Evolutionary conservation across 257 asterid genomes (phyloP), one percentile per base, ranked within the genome.

Genomic region (Dorcoceras hygrometricum): DNA sequence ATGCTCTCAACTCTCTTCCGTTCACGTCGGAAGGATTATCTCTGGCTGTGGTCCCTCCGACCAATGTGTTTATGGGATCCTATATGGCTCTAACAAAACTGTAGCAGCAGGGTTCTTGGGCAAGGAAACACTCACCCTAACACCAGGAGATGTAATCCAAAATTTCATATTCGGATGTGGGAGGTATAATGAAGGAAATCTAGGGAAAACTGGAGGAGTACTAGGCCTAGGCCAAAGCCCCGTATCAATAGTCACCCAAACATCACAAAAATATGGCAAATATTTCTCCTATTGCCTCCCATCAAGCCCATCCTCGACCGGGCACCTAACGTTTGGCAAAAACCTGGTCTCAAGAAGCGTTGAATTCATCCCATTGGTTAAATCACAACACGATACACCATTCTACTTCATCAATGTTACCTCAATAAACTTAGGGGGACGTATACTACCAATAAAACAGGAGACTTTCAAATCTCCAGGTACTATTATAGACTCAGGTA

Each of bases 251-350:
- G 82, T 89, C 0, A 84, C 95, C 10, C 98, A 89, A 73, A 87
- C 95, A 16, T 74, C 86, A 1, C 6, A 24, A 4, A 87, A 81
- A 9, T 87, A 82, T 9, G 88, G 87, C 1, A 81, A 76, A 57
- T 74, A 75, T 62, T 91, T 91, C 81, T 91, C 95, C 14, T 91
- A 91, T 27, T 87, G 95, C 77, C 86, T 89, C 29, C 95, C 95
- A 0, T 69, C 84, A 1, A 63, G 60, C 2, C 25, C 89, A 8
- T 80, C 87, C 57, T 74, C 88, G 4, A 74, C 82, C 6, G 95
- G 96, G 20, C 86, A 85, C 70, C 67, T 89, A 76, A 71, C 88
- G 2, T 81, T 91, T 9, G 96, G 96, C 11, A 76, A 72, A 7
- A 26, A 18, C 16, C 54, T 39, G 16, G 73, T 36, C 29, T 62